Evolutionary conservation across 495 filamentous ascomycete species (phyloP), one percentile per base, ranked within the genome.

Genomic region (Tuber calosporum): DNA sequence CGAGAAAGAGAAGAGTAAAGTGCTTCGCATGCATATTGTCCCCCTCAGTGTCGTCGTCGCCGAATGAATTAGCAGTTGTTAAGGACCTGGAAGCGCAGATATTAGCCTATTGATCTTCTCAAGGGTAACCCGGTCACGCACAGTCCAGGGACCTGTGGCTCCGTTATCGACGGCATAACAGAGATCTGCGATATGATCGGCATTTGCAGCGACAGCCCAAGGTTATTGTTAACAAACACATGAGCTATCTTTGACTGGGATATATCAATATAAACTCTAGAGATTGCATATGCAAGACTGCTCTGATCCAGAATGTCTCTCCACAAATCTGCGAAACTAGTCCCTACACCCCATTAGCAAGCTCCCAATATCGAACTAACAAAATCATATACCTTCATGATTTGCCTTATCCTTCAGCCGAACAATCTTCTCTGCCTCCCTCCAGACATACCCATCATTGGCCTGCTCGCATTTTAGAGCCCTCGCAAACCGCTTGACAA

Each of bases 381-480:
- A 42, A 36, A 66, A 71, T 43, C 41, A 83, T 88, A 77, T 83
- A 93, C 92, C 86, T 76, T 89, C 87, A 82, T 95, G 91, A 70
- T 88, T 87, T 1, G 89, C 92, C 78, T 91, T 92, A 72, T 93
- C 89, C 79, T 94, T 93, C 71, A 93, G 84, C 17, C 86, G 82
- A 34, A 92, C 83, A 40, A 99, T 95, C 70, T 87, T 86, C 80
- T 92, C 90, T 2, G 90, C 89, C 81, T 99, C 92, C 75, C 87
- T 90, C 89, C 91, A 94, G 2, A 99, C 93, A 82, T 96, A 97
- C 74, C 90, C 88, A 66, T 88, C 90, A 72, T 90, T 90, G 74
- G 91, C 90, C 83, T 99, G 95, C 81, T 94, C 93, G 84, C 92
- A 93, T 78, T 93, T 94, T 75, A 97, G 87, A 4, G 91, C 91